Conservation (phyloP, 305 asterid genomes). For the Solanum hybrid region DNA sequence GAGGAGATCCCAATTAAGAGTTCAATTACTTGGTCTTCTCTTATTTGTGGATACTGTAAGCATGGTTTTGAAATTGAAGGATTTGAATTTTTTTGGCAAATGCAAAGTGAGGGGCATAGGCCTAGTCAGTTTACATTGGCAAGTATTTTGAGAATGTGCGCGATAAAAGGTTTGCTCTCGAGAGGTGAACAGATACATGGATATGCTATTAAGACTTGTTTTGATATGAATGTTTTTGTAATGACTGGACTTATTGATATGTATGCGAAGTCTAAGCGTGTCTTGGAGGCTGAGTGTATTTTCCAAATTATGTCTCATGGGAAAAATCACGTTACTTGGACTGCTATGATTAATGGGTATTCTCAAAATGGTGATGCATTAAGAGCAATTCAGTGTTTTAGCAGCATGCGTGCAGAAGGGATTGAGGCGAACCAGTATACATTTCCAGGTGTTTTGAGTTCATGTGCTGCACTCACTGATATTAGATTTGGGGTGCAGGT, state of each 20-base stretch:
- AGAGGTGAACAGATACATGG: conserved; percentile 67
- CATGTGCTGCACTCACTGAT: conserved; percentile 46
- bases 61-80: conserved; percentile 48
- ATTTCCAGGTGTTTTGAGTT: conserved; percentile 61
- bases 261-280: conserved; percentile 48
- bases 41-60: conserved; percentile 71
- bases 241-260: conserved; percentile 70
- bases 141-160: conserved; percentile 67
- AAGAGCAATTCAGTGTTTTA: conserved; percentile 47
- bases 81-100: conserved; percentile 46
- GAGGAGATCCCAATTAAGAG: conserved; percentile 36
- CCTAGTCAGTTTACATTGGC: conserved; percentile 62
- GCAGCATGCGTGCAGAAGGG: conserved; percentile 54
- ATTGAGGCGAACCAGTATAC: conserved; percentile 76
- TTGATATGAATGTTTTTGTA: conserved; percentile 48
- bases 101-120: conserved; percentile 43
- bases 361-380: conserved; percentile 45
- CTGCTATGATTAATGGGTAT: conserved; percentile 77
- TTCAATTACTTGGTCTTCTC: conserved; percentile 67
- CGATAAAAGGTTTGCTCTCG: conserved; percentile 43
- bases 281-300: conserved; percentile 51
- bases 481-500: conserved; percentile 51
- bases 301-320: conserved; percentile 41
- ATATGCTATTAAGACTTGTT: conserved; percentile 40
- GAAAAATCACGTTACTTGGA: conserved; percentile 88